Percentiles rank a stretch among this genome's conserved stretches.
Evolutionary conservation across 345 rosid species (phyloP).

Genomic region (Leavenworthia alabamica): DNA sequence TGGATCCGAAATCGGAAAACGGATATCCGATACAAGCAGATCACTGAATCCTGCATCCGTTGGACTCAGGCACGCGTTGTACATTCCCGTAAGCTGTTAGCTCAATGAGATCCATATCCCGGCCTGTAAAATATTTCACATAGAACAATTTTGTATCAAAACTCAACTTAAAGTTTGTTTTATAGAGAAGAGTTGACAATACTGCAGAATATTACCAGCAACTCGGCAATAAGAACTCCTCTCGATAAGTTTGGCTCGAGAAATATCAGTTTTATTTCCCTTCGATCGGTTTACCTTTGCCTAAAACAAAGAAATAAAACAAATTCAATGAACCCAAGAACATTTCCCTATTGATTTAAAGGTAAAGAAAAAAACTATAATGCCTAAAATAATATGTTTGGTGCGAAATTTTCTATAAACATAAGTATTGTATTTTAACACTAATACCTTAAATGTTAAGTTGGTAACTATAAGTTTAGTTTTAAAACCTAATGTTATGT

Average conservation of each 20-base stretch:
- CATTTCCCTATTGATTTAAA: too few relatives aligned
- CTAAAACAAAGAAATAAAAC: constrained; percentile 31
- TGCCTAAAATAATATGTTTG: too few relatives aligned
- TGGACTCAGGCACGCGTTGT: constrained; percentile 47
- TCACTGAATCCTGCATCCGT: constrained; percentile 84
- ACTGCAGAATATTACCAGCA: constrained; percentile 49
- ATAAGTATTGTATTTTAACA: too few relatives aligned
- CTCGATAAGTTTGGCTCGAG: constrained; percentile 74
- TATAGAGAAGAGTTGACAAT: background rate
- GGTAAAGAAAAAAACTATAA: too few relatives aligned
- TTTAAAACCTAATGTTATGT: background rate
- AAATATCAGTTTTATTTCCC: constrained; percentile 73
- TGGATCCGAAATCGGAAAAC: too few relatives aligned
- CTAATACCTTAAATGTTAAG: too few relatives aligned
- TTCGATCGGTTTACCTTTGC: constrained; percentile 85
- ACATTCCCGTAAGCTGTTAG: constrained; percentile 86
- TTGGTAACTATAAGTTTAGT: background rate
- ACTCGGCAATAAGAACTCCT: constrained; percentile 89
- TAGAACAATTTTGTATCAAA: background rate
- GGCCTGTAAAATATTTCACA: constrained; percentile 36
- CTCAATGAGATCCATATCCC: constrained; percentile 92
- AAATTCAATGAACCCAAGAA: too few relatives aligned
- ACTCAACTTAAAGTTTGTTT: too few relatives aligned
- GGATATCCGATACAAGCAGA: too few relatives aligned
- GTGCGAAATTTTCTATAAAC: too few relatives aligned